Evolutionary conservation across 352 stramenopile genomes (phyloP).

Genomic region (Globisporangium parvum): DNA sequence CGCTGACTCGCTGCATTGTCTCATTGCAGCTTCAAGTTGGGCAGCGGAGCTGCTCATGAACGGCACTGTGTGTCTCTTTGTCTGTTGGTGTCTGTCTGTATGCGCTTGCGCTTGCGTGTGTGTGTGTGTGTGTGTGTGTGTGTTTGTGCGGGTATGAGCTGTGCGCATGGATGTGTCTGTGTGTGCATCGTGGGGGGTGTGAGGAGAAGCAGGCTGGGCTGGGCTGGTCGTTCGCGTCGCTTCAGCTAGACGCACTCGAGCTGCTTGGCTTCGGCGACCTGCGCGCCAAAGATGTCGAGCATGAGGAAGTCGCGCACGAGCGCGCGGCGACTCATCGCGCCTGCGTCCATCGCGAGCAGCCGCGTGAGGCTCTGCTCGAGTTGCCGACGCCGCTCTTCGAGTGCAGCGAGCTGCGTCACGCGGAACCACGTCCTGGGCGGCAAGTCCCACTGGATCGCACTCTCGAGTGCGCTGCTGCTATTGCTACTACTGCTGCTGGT

Average conservation of each 20-base stretch:
- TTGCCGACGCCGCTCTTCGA: conserved; percentile 59
- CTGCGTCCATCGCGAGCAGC: conserved; percentile 31
- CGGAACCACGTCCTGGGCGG: conserved; percentile 79
- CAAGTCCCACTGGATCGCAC: conserved; percentile 48
- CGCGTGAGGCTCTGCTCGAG: conserved; percentile 48
- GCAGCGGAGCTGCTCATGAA: background rate
- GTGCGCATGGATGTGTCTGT: background rate
- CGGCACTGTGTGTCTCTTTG: too few relatives aligned
- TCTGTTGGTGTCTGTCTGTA: conserved; percentile 1
- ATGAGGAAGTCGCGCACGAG: conserved; percentile 72
- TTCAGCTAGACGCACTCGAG: background rate
- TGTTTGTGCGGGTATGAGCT: background rate
- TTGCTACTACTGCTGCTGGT: background rate
- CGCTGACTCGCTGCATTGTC: too few relatives aligned
- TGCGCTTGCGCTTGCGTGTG: background rate
- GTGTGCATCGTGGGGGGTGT: background rate
- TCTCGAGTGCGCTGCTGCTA: conserved; percentile 1
- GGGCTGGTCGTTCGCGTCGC: background rate
- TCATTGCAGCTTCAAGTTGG: too few relatives aligned
- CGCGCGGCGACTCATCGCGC: conserved; percentile 39
- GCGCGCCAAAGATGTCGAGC: conserved; percentile 71
- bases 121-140: too few relatives aligned
- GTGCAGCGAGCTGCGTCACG: conserved; percentile 43
- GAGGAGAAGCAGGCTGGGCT: too few relatives aligned
- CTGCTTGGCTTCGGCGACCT: conserved; percentile 58